Evolutionary conservation across 73 alveolate genomes (phyloP).

Genomic region (Tetrahymena borealis): DNA sequence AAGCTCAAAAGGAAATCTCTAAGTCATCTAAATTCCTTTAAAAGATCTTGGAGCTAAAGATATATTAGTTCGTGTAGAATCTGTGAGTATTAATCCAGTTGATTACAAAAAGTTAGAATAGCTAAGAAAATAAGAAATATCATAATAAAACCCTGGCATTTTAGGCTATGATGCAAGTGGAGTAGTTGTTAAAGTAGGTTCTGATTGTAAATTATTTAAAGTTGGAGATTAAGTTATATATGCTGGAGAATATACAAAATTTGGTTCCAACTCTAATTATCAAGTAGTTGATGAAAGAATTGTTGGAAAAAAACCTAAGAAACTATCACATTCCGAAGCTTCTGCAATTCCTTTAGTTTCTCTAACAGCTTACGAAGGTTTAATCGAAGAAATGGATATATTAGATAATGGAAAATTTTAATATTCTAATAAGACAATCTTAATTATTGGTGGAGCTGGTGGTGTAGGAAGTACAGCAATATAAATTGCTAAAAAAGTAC

Average conservation of each 20-base stretch:
- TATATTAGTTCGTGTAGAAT: not conserved
- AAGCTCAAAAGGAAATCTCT: not conserved
- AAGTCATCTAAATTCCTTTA: not conserved
- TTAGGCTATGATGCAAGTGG: not conserved
- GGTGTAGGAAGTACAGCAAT: conserved; percentile 10
- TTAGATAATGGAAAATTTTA: not conserved
- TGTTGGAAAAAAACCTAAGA: conserved; percentile 3
- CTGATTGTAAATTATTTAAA: not conserved
- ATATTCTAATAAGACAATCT: not conserved
- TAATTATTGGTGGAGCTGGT: conserved; percentile 18
- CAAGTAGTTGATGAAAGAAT: not conserved
- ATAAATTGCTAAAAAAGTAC: conserved; percentile 1
- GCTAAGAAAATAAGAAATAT: not conserved
- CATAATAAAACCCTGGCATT: not conserved
- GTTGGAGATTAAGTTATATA: not conserved
- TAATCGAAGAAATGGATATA: not conserved
- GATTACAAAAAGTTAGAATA: not conserved
- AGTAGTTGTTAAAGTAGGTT: not conserved
- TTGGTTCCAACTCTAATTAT: not conserved
- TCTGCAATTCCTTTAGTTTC: conserved; percentile 6
- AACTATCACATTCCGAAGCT: not conserved
- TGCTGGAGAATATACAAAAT: not conserved
- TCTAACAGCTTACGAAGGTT: conserved; percentile 18
- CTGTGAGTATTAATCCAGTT: not conserved
- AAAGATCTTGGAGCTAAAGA: not conserved